Base-by-base conservation (phyloP, 495 filamentous ascomycete genomes). In the Apodospora peruviana region DNA sequence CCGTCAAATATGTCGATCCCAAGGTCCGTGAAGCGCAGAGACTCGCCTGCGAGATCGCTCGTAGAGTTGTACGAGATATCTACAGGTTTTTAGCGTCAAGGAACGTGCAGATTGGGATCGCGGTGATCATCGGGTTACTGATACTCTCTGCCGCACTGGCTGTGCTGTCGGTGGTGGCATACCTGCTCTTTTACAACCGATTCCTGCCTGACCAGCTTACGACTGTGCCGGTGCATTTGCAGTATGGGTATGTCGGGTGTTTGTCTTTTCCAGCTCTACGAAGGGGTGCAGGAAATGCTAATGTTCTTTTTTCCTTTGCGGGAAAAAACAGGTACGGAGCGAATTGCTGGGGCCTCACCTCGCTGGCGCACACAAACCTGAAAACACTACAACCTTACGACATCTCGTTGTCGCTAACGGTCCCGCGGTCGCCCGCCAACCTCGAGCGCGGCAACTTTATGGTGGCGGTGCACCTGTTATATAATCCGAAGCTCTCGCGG, bases 361-460 rank as follows among this genome's bases (percentile, higher is more conserved):
- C 63, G 12, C 64, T 82, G 16, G 47, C 58, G 16, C 21, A 47
- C 11, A 48, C 49, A n/a, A 62, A 62, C 29, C 58, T 86, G 20
- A 75, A 78, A 43, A 60, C 67, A 9, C 59, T 67, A 22, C 83
- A 87, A 56, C 56, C 71, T 9, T 90, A 90, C 70, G 79, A 86
- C 59, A 71, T 89, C 36, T 62, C 65, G 7, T 63, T 87, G 3
- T 65, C 75, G 21, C 71, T 90, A 10, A 67, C 64, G 0, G 55
- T 90, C 3, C 86, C 86, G 3, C 72, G 77, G 14, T 82, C 80
- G 4, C 79, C 75, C 0, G 35, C 61, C 2, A 89, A 88, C 60
- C 59, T 80, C 17, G 69, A 63, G 7, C 67, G 62, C 22, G 93
- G 91, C 18, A 96, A 96, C 68, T 97, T 97, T 75, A 97, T 97